Evolutionary conservation across 192 early-diverging fungal species (phyloP), one percentile per base, ranked within the genome.

Genomic region (Rhizoclosmatium sp.): DNA sequence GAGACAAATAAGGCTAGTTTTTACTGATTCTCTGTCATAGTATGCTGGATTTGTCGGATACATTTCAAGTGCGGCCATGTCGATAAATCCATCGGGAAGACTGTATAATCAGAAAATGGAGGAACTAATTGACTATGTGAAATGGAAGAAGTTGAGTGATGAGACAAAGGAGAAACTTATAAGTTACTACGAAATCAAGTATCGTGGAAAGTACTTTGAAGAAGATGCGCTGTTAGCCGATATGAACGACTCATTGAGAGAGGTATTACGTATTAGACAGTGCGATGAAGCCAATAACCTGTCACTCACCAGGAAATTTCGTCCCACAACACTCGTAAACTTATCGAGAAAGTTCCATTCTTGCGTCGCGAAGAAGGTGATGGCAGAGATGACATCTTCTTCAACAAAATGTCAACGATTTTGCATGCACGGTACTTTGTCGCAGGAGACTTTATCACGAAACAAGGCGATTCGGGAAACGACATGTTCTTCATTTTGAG

Each of bases 401-500:
- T 65, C 41, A 51, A 68, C 45, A 40, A 68, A 42, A 59, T 82
- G 21, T 31, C 78, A 4, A 75, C 58, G 9, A 42, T 68, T 14
- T 31, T 82, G 39, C 58, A 56, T 23, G 68, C 76, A 19, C 80
- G 80, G 12, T 82, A 72, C 51, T 82, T 31, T 59, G 47, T 82
- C 10, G 23, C 51, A 4, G 81, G 81, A 9, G 81, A 82, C 59
- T 64, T 71, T 61, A 66, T 82, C 51, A 68, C 40, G 10, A 80
- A 59, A 45, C 67, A 80, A 69, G 79, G 79, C 16, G 79, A 80
- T 76, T 67, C 74, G 21, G 87, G 87, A 46, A 79, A 85, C 65
- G 75, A 82, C 19, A 89, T 89, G 87, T 89, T 77, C 73, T 89
- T 89, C 62, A 86, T 89, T 23, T n/a, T 83, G 10, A 64, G 42